Evolutionary conservation across 352 stramenopile species (phyloP), one percentile per base, ranked within the genome.

Genomic region (Globisporangium canariense): DNA sequence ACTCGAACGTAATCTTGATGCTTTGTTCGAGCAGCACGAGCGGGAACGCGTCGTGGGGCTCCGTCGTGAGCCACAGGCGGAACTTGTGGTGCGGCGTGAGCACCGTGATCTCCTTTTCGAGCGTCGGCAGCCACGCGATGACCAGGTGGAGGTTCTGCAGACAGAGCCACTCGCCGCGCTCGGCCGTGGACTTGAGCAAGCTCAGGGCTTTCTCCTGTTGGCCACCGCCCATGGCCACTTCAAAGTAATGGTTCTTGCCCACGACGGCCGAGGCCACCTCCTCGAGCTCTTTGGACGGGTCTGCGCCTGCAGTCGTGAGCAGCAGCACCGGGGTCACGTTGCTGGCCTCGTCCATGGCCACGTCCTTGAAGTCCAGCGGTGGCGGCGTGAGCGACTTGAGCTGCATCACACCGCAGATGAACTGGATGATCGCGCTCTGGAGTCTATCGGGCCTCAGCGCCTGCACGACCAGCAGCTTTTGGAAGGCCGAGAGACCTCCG

Each of bases 101-200:
- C 20, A 74, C 70, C 62, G 78, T 95, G 65, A 98, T 81, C 53
- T 89, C 80, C 56, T 98, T 98, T 61, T 98, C 92, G 5, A 98
- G 79, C 14, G 81, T 77, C 1, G 94, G 93, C 4, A 98, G 78
- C 93, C 94, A 98, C 1, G 87, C 86, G 38, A 98, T 76, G 6
- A 99, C 94, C 2, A 99, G 76, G 65, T 98, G 96, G 41, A 99
- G 71, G 68, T 99, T 99, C 70, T 98, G 97, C 0, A 99, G 77
- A 76, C 96, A 99, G 5, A 99, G 65, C 94, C 95, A 99, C 54
- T 97, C 84, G 32, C 95, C 96, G 47, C 89, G 75, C 62, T 96
- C 76, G 0, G 85, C 77, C 8, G 86, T 82, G 2, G 75, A 80
- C 13, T 87, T 81, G 16, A 98, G 65, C 52, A 98, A 58, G 18